A percentile compares a stretch with the other conserved stretches of the same genome.
These are phyloP conservation scores for Penicillium sp. DNA, from an alignment of 2,329 filamentous ascomycete genomes.

Conservation along the genomic window DNA sequence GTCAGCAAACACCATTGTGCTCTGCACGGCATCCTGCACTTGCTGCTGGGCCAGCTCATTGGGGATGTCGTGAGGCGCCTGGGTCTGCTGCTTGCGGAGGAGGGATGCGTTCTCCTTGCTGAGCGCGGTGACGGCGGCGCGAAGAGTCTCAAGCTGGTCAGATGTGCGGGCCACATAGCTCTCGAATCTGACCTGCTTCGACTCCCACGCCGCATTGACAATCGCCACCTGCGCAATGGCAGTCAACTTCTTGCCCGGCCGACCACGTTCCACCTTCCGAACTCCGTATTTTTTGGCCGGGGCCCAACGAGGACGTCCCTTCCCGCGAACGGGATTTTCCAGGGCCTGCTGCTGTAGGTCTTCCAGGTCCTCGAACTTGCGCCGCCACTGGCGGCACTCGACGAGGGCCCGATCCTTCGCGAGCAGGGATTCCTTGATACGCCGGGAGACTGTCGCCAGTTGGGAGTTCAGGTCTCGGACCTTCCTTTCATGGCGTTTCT, in stretches of 20 bases:
- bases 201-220: background rate
- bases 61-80: background rate
- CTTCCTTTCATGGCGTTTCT: background rate
- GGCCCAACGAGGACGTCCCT: background rate
- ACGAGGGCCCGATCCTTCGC: background rate
- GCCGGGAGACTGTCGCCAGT: background rate
- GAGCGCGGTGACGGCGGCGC: background rate
- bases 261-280: background rate
- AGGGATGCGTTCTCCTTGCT: background rate
- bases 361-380: background rate
- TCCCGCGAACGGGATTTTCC: background rate
- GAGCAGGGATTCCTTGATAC: background rate
- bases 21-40: background rate
- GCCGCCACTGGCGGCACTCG: background rate
- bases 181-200: background rate
- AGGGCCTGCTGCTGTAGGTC: background rate
- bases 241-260: background rate
- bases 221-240: slow-evolving; percentile 1
- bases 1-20: background rate
- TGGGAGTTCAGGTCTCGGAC: background rate
- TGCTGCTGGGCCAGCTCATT: background rate
- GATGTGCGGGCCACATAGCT: background rate
- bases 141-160: background rate
- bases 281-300: background rate
- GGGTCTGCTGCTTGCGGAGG: background rate